Percentiles rank a stretch among this genome's conserved stretches.
These are phyloP conservation scores for Trametes cingulata DNA, from an alignment of 768 basidiomycete species.

Conservation along the genomic window DNA sequence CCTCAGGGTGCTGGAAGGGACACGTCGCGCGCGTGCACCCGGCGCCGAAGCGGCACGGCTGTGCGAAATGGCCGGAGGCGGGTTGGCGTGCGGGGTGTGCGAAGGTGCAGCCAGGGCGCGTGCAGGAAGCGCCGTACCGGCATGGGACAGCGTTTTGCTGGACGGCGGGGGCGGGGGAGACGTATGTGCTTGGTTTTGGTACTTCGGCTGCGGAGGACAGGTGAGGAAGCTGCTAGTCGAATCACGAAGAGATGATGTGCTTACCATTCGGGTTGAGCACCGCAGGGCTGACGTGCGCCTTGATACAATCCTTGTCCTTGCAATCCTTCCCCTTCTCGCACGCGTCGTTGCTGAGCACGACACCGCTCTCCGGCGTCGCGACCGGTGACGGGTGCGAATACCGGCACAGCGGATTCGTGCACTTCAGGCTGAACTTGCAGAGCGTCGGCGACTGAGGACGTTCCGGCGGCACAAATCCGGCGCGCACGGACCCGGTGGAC, in stretches of 20 bases:
- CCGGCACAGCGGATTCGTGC: slow-evolving; percentile 85
- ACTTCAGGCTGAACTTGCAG: slow-evolving; percentile 92
- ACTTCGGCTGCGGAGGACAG: slow-evolving; percentile 24
- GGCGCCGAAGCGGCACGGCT: slow-evolving; percentile 80
- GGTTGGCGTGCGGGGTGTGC: slow-evolving; percentile 55
- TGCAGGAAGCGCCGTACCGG: slow-evolving; percentile 72
- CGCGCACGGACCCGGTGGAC: slow-evolving; percentile 31
- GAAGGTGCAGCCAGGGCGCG: slow-evolving; percentile 68
- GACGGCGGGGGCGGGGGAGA: slow-evolving; percentile 32
- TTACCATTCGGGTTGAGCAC: slow-evolving; percentile 66
- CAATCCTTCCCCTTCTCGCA: slow-evolving; percentile 90
- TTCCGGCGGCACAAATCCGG: slow-evolving; percentile 63
- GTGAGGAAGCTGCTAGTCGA: background rate
- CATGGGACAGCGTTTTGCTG: slow-evolving; percentile 43
- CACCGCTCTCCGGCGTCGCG: slow-evolving; percentile 90
- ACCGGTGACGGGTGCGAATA: slow-evolving; percentile 98
- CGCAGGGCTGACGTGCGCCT: slow-evolving; percentile 89
- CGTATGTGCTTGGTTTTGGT: slow-evolving; percentile 41
- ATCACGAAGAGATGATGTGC: slow-evolving; percentile 1
- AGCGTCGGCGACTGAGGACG: slow-evolving; percentile 85
- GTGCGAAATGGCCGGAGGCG: slow-evolving; percentile 29
- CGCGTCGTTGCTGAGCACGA: slow-evolving; percentile 91
- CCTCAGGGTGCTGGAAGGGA: slow-evolving; percentile 85
- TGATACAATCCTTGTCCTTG: slow-evolving; percentile 91
- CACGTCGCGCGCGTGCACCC: slow-evolving; percentile 86